A percentile compares a stretch with the other conserved stretches of the same genome.
phyloP scores from a whole-genome alignment of 83 land plant species.

The Diphasiastrum complanatum region DNA sequence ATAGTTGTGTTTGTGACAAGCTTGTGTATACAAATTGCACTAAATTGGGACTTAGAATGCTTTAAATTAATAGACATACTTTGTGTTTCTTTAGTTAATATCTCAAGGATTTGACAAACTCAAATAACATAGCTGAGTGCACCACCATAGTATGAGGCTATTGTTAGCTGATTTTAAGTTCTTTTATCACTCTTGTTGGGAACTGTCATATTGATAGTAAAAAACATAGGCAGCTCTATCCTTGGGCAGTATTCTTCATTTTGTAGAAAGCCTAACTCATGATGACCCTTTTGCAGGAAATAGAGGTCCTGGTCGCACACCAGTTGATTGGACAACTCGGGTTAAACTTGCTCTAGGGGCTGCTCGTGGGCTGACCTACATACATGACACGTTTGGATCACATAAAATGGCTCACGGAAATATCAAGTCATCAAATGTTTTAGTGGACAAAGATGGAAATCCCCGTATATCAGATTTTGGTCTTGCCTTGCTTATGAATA shows the following conservation, averaged over 20 bases:
- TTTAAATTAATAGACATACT: too few relatives aligned
- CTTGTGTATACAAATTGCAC: too few relatives aligned
- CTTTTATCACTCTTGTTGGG: too few relatives aligned
- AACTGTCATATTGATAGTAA: too few relatives aligned
- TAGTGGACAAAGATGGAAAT: slow-evolving; percentile 53
- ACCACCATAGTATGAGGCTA: too few relatives aligned
- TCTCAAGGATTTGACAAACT: too few relatives aligned
- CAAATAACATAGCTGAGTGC: too few relatives aligned
- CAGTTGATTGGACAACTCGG: slow-evolving; percentile 82
- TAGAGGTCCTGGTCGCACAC: slow-evolving; percentile 83
- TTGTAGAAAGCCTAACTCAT: neutral
- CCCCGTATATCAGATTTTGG: slow-evolving; percentile 75
- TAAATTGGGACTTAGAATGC: too few relatives aligned
- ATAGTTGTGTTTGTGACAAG: too few relatives aligned
- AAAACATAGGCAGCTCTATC: neutral
- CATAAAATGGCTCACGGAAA: slow-evolving; percentile 69
- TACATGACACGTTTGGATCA: slow-evolving; percentile 51
- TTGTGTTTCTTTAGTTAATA: too few relatives aligned
- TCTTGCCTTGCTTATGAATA: slow-evolving; percentile 40
- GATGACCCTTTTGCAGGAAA: slow-evolving; percentile 43
- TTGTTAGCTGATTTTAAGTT: too few relatives aligned
- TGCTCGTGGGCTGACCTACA: slow-evolving; percentile 71
- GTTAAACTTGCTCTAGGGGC: slow-evolving; percentile 64
- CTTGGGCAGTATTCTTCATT: neutral
- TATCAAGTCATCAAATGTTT: slow-evolving; percentile 79